These are phyloP conservation scores for Pythium chondricola DNA, from an alignment of 352 stramenopile genomes.

Conservation along the genomic window DNA sequence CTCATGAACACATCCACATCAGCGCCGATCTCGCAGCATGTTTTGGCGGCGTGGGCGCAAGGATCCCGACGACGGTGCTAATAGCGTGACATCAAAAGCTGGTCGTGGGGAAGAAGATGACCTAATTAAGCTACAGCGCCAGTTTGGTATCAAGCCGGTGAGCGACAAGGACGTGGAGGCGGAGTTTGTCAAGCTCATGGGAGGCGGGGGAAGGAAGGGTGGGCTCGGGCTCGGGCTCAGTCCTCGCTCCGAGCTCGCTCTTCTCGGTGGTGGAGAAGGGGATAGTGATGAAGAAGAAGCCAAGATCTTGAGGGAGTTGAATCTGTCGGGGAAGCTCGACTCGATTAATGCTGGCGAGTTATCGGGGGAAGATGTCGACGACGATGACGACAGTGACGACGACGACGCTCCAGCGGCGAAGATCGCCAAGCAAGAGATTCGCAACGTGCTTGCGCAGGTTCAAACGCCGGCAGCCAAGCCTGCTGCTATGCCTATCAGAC, in stretches of 20 bases:
- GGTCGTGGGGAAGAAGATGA: conserved; percentile 37
- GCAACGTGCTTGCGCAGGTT: conserved; percentile 27
- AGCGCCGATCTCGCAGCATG: conserved; percentile 17
- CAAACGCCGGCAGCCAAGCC: conserved; percentile 22
- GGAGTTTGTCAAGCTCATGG: conserved; percentile 56
- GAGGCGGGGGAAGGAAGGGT: background rate
- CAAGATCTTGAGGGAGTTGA: conserved; percentile 46
- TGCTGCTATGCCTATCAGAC: too few species aligned
- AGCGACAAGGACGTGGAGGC: conserved; percentile 61
- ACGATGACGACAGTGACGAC: conserved; percentile 8
- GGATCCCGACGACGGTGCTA: conserved; percentile 10
- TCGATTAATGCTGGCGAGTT: conserved; percentile 23
- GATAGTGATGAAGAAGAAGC: conserved; percentile 45
- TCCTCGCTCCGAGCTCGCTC: conserved; percentile 37
- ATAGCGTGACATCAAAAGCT: conserved; percentile 1
- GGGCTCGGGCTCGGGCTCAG: conserved; percentile 17
- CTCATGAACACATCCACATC: background rate
- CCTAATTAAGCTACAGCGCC: conserved; percentile 52
- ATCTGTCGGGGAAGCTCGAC: conserved; percentile 23
- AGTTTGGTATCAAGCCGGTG: conserved; percentile 72
- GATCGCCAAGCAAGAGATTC: conserved; percentile 29
- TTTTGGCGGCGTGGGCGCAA: conserved; percentile 53
- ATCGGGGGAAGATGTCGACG: conserved; percentile 18
- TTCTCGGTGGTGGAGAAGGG: conserved; percentile 29
- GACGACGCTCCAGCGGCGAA: conserved; percentile 1